Conservation (phyloP, 805 yeast genomes). For the Saccharomycopsis sp. region DNA sequence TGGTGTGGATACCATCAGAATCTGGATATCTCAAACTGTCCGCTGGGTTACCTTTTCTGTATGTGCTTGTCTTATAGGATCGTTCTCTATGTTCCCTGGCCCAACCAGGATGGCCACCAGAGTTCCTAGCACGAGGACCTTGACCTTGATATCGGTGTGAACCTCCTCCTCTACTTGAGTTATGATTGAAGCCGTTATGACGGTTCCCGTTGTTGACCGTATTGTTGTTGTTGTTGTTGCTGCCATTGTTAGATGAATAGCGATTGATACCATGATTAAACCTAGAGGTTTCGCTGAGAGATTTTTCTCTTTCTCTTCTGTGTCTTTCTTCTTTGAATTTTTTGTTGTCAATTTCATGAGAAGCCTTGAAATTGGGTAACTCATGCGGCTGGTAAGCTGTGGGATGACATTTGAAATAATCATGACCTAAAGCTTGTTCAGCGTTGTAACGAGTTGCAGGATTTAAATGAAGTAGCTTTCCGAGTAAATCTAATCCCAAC, state of each 20-base stretch:
- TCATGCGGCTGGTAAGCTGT: conserved; percentile 46
- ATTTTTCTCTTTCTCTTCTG: conserved; percentile 3
- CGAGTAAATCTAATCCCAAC: conserved; percentile 45
- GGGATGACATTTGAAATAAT: conserved; percentile 62
- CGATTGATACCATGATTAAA: neutral
- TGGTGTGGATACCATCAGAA: no score
- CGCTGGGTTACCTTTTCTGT: no score
- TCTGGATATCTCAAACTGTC: no score
- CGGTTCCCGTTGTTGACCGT: neutral
- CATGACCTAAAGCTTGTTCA: conserved; percentile 59
- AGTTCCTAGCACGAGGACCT: no score
- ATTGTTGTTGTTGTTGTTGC: neutral
- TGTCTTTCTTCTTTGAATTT: conserved; percentile 38
- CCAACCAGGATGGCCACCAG: neutral
- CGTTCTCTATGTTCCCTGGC: no score
- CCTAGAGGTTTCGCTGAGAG: neutral
- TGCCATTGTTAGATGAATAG: neutral
- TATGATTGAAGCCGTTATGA: no score
- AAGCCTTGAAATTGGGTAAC: conserved; percentile 50
- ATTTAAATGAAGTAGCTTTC: conserved; percentile 56
- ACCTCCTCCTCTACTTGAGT: no score
- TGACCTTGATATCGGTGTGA: neutral
- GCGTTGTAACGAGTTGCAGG: conserved; percentile 75
- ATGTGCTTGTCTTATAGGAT: no score
- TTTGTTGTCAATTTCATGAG: conserved; percentile 80